A percentile compares a stretch with the other conserved stretches of the same genome.
Conservation (phyloP, 106 monocot genomes). For the Hemerocallis citrina region DNA sequence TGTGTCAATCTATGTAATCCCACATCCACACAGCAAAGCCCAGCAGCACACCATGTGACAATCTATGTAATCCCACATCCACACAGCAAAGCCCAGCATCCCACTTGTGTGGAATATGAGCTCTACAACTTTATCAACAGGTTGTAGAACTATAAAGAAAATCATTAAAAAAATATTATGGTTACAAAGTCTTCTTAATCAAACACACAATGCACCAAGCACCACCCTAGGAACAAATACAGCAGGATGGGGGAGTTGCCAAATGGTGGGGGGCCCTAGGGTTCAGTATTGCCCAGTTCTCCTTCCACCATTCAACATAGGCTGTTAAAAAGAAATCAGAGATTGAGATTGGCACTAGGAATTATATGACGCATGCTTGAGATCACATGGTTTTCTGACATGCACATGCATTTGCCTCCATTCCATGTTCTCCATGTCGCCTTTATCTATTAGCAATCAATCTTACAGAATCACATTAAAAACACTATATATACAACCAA, state of each 20-base stretch:
- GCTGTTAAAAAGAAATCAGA: not conserved
- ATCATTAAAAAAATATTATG: not conserved
- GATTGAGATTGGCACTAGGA: not conserved
- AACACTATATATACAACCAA: constrained; percentile 1
- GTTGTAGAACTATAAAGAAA: not conserved
- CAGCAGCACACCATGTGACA: constrained; percentile 4
- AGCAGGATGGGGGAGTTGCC: not conserved
- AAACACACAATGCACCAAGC: not conserved
- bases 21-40: constrained; percentile 2
- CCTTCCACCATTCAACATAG: not conserved
- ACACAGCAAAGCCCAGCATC: not conserved
- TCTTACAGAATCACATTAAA: no score
- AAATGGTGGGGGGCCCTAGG: constrained; percentile 2
- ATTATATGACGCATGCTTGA: constrained; percentile 6
- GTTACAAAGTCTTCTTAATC: no score
- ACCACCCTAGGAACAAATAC: constrained; percentile 8
- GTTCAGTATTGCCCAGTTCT: not conserved
- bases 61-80: not conserved
- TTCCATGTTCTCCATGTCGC: constrained; percentile 12
- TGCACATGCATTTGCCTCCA: constrained; percentile 18
- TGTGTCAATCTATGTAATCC: constrained; percentile 1
- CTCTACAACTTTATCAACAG: not conserved
- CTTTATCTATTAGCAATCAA: not conserved
- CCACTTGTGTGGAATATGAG: not conserved
- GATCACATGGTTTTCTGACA: constrained; percentile 12